Base-by-base conservation (phyloP, 257 asterid genomes). In the Schizonepeta tenuifolia region DNA sequence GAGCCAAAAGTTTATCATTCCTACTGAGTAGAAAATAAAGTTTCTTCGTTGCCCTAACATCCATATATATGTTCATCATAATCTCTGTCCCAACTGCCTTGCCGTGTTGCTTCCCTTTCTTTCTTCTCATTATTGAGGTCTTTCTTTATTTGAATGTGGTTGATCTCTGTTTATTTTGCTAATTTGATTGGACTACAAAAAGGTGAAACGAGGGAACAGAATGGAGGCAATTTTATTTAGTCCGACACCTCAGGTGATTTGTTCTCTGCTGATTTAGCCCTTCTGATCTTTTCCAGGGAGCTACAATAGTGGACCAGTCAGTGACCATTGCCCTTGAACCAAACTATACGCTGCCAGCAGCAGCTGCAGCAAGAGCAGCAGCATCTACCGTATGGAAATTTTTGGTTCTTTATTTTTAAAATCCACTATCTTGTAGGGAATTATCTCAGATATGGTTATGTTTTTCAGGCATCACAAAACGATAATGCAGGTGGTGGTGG, bases 291-390 rank as follows among this genome's bases (percentile, higher is more conserved):
- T 31, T 72, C 74, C 83, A 87, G 93, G 93, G 89, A 55, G 86
- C 93, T 65, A 82, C 90, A 9, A 87, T 87, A 64, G 85, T 85
- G 54, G 93, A 87, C 76, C 93, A 87, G 81, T 65, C 89, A 13
- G 89, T 85, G 64, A 77, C 77, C 57, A 77, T 83, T 58, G 76
- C 82, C 41, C 78, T 80, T 2, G 85, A 78, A 41, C 87, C 83
- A 49, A 80, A 78, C 57, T 87, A 87, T 20, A 77, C 69, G 71
- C 77, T 81, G 74, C 92, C 90, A 47, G 49, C 82, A 53, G 8
- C 73, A 36, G 85, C 82, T 24, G 56, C 75, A 9, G 76, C 82
- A 61, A 31, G 83, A 54, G 55, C 75, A 12, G 77, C 83, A 66
- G 28, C 85, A 36, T 67, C 61, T 69, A 47, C 64, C 22, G 86